Base-by-base conservation (phyloP, 345 rosid genomes). In the Salix arbutifolia region DNA sequence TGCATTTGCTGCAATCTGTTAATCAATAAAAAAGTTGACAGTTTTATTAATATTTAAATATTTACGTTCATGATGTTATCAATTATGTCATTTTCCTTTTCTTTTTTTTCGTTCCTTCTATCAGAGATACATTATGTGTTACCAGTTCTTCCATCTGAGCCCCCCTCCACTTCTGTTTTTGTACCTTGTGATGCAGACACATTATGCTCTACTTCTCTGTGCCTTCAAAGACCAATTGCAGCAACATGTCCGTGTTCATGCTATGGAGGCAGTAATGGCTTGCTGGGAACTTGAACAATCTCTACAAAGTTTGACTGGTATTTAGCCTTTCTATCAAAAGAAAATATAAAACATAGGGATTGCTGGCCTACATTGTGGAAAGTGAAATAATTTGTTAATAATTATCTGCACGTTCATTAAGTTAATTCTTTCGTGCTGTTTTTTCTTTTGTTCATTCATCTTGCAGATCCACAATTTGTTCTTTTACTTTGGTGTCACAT, bases 201-300 rank as follows among this genome's bases (percentile, higher is more conserved):
- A 92, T 84, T 92, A 91, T 80, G 89, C 87, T 78, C 85, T 92
- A 28, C 74, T 91, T 76, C 89, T 91, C 77, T 89, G 93, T 82
- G 86, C 92, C 75, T 88, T 92, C 65, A 92, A 90, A 89, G 96
- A 92, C 19, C 92, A 92, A 85, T 83, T 92, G 80, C 96, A 91
- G 79, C 94, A 92, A 78, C 97, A 92, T 72, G 94, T 92, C 53
- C 89, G 96, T 58, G 92, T 91, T 31, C 96, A 92, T 82, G 97
- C 97, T 33, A 91, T 92, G 95, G 96, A 92, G 85, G 96, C 96
- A 30, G 92, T 91, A 30, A 90, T 92, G 88, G 94, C 94, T 76
- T 90, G 94, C 78, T 91, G 92, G 94, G 92, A 91, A 64, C 91
- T 92, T 66, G 95, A 91, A 84, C 95, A 91, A 61, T 82, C 93